These are phyloP conservation scores for Annulohypoxylon nitens DNA, from an alignment of 495 filamentous ascomycete species.

Conservation along the genomic window DNA sequence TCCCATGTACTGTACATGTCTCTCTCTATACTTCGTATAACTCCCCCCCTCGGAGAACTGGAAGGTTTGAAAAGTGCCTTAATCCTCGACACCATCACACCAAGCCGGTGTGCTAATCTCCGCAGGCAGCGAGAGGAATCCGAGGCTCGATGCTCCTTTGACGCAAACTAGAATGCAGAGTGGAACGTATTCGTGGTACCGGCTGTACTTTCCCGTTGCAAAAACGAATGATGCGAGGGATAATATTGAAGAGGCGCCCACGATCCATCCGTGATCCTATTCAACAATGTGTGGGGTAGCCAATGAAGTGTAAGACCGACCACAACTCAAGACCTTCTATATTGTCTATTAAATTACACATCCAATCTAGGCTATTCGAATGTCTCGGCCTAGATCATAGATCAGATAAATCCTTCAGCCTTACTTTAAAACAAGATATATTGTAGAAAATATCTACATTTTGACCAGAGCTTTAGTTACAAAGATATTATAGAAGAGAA, in stretches of 20 bases:
- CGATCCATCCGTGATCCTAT: conserved; percentile 19
- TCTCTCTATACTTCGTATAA: not conserved
- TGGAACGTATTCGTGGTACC: conserved; percentile 20
- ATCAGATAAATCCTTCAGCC: conserved; percentile 26
- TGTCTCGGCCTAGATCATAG: conserved; percentile 21
- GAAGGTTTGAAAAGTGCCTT: conserved; percentile 36
- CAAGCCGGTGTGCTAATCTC: conserved; percentile 33
- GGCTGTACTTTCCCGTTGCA: conserved; percentile 41
- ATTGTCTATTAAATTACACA: conserved; percentile 22
- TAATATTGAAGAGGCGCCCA: conserved; percentile 17
- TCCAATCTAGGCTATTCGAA: conserved; percentile 33
- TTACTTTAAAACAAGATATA: conserved; percentile 14
- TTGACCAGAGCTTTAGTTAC: not conserved
- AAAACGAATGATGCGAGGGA: conserved; percentile 20
- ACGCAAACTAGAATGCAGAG: conserved; percentile 12
- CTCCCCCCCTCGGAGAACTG: conserved; percentile 5
- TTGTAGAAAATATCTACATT: not conserved
- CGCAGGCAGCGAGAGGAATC: conserved; percentile 22
- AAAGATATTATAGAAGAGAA: not conserved
- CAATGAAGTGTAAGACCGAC: conserved; percentile 36
- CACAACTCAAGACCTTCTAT: conserved; percentile 24
- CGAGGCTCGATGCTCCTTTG: conserved; percentile 14
- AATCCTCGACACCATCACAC: conserved; percentile 35
- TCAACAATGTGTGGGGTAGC: conserved; percentile 23
- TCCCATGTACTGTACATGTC: conserved; percentile 31